Percentiles rank a stretch among this genome's conserved stretches.
Evolutionary conservation across 805 yeast genomes (phyloP).

Genomic region (Wickerhamiella cacticola): DNA sequence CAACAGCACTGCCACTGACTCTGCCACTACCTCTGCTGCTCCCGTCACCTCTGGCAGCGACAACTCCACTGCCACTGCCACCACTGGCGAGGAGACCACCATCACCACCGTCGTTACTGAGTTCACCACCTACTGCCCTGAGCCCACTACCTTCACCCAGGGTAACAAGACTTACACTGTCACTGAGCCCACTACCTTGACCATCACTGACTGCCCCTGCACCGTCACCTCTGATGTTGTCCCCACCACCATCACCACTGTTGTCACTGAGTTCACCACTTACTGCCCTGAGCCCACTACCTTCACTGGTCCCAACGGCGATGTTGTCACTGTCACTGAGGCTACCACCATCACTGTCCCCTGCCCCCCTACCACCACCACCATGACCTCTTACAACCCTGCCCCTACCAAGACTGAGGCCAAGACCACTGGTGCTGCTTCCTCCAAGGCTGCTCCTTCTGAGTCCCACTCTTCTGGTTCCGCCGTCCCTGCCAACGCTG

Average conservation of each 20-base stretch:
- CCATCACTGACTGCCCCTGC: constrained; percentile 82
- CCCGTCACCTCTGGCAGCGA: constrained; percentile 40
- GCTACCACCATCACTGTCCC: no score
- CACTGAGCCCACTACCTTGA: constrained; percentile 67
- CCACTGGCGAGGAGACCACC: constrained; percentile 13
- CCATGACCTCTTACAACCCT: constrained; percentile 14
- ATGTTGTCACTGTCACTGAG: constrained; percentile 59
- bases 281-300: constrained; percentile 63
- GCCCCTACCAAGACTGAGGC: constrained; percentile 6
- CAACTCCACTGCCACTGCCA: constrained; percentile 35
- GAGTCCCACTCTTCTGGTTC: background rate
- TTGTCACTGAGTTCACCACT: constrained; percentile 13
- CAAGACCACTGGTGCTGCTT: constrained; percentile 2
- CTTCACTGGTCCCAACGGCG: constrained; percentile 37
- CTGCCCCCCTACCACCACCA: constrained; percentile 39
- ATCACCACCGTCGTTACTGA: constrained; percentile 22
- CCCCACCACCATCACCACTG: constrained; percentile 11
- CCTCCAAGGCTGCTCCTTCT: constrained; percentile 10
- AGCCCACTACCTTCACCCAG: constrained; percentile 47
- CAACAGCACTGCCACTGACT: background rate
- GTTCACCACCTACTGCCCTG: constrained; percentile 70
- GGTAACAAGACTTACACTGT: constrained; percentile 34
- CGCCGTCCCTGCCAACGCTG: constrained; percentile 9
- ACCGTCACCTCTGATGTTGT: constrained; percentile 33
- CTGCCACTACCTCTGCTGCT: background rate